Base-by-base conservation (phyloP, 352 stramenopile species). In the Globisporangium echinulatum region DNA sequence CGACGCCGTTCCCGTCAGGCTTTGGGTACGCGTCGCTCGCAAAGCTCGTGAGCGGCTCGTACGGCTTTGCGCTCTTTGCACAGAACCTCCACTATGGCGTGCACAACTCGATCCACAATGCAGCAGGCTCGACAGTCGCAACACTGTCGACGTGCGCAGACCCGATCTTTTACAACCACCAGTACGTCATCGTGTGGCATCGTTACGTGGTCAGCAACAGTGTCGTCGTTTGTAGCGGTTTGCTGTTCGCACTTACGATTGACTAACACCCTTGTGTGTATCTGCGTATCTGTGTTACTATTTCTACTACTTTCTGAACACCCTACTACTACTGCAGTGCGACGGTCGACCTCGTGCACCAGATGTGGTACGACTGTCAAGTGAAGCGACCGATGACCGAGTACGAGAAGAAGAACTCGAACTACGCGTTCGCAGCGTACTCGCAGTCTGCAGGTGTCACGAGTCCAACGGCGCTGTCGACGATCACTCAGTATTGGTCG, bases 141-240 rank as follows among this genome's bases (percentile, higher is more conserved):
- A 77, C 69, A 15, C 77, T 71, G n/a, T 62, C 63, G 5, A 74
- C 74, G 8, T 61, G 76, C 6, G 78, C 75, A 39, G 83, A 93
- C 40, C 79, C 82, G 9, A 78, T 91, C 51, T 93, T 87, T 68
- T 91, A 80, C 70, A 78, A 67, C 54, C 79, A 88, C 52, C 83
- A 90, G 77, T 90, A 84, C 55, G 79, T 87, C 8, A 7, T 44
- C 49, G 5, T 49, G 25, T 33, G 25, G 25, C 25, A 3, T 33
- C 25, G 25, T 33, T 33, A 33, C 2, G 25, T 33, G 25, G 25
- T 33, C 25, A 33, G 25, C 25, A 33, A 33, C 25, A 33, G 25
- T 33, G 25, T 33, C 25, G 25, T 33, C 25, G 25, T 33, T 33
- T 33, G 1, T 3, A 33, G 25, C 25, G 25, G 25, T 33, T 42